Evolutionary conservation across 441 rosid genomes (phyloP), one percentile per base, ranked within the genome.

Genomic region (Populus tomentosa): DNA sequence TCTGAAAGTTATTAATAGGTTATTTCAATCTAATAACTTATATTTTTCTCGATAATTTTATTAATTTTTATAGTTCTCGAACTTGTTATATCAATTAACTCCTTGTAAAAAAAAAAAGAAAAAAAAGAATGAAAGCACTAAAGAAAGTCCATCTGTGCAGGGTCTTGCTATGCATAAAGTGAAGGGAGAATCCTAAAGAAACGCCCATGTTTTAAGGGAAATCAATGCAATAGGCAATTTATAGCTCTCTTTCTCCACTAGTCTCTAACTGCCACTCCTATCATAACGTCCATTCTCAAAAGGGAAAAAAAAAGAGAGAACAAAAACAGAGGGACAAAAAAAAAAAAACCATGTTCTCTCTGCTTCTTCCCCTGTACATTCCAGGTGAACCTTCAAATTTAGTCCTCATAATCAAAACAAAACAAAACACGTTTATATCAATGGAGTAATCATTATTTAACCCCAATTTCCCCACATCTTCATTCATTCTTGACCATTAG

Each of bases 191-290:
- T 30, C 32, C 38, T 35, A 35, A 35, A 35, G 38, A 35, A 65
- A 75, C 36, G 14, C 32, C 67, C 70, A 72, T 72, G 24, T 64
- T 74, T 67, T 69, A 40, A 68, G 75, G 73, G 77, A 64, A 72
- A 59, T 84, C 70, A 77, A 79, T 40, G n/a, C 62, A 26, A 72
- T 6, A 14, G 13, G 5, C 35, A 63, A 50, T 28, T 56, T 21
- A 18, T 72, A 59, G 10, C 3, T 72, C 11, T 38, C 13, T 8
- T 7, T 70, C 63, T 68, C 79, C 77, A 78, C 76, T 80, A 67
- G 71, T 67, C 76, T 10, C 81, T 70, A 38, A 46, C 67, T 74
- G 71, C 82, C 81, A 53, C 56, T 72, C 77, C 65, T 71, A 42
- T 75, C 65, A 66, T 74, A 81, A 81, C 82, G 67, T 65, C 77